Base-by-base conservation (phyloP, 352 stramenopile genomes). In the Phytophthora cajani region DNA sequence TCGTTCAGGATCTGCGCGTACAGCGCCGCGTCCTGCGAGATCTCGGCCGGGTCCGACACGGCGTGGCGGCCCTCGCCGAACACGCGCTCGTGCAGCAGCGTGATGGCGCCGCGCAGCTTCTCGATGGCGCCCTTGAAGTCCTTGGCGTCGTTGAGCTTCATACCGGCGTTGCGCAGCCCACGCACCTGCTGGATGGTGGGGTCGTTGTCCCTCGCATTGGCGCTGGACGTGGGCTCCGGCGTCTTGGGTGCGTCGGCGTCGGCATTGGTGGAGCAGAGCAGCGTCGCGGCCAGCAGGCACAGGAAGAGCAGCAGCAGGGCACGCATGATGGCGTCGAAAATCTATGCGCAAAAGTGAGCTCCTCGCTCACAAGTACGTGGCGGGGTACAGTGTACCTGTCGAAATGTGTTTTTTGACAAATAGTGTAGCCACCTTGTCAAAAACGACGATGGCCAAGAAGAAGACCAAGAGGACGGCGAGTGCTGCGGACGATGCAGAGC, bases 1-100 rank as follows among this genome's bases (percentile, higher is more conserved):
- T 96, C 89, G 47, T 81, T 91, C 51, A 96, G 79, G 51, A 94
- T 75, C 65, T 96, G 89, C 11, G 85, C 79, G 61, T 94, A 91
- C 40, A 93, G 69, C 33, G 86, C 77, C 5, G 89, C 89, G 60
- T 96, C 89, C 71, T 88, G 79, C 1, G 85, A 87, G 14, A 88
- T 74, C 14, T 92, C 84, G 38, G 69, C 62, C 16, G 77, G 68
- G 46, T 91, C 83, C n/a, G 72, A 89, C 32, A 93, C 71, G 0
- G 50, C 54, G 6, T 80, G 75, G 11, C 86, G 83, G 0, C 58
- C 71, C 16, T 80, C 77, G 9, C 87, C 84, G 40, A 94, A 94
- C 17, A 94, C 87, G 10, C 87, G 80, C 46, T 86, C 67, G 60
- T 93, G 84, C 61, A 96, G 84, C 30, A 80, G 57, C 7, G 75